Conservation (phyloP, 139 green algal species). For the Chlamydomonas schloesseri region DNA sequence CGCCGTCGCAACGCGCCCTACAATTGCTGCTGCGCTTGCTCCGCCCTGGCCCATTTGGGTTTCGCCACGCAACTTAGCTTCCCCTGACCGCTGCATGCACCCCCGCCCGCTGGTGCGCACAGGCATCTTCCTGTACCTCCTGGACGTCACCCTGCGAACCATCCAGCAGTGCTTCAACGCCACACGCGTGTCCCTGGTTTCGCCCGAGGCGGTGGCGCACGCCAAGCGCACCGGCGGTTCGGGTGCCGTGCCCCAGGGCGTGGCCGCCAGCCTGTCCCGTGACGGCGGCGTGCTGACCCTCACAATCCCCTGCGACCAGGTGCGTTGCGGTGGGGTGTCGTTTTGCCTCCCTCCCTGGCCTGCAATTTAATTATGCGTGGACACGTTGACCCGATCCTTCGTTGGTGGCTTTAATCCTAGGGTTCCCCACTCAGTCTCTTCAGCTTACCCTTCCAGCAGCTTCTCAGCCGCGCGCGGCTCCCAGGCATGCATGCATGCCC, state of each 20-base stretch:
- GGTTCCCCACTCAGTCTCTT: too few species aligned
- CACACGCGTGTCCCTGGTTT: neutral
- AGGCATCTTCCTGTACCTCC: constrained; percentile 34
- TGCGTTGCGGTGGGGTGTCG: neutral
- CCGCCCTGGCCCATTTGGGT: too few species aligned
- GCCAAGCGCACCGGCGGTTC: neutral
- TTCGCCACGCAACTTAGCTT: too few species aligned
- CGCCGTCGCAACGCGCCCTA: too few species aligned
- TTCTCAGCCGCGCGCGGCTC: too few species aligned
- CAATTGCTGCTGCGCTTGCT: too few species aligned
- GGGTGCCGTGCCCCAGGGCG: neutral
- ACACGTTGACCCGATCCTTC: neutral
- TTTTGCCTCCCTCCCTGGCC: too few species aligned
- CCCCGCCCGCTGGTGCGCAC: neutral
- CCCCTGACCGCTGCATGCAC: neutral
- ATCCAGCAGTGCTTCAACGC: constrained; percentile 42
- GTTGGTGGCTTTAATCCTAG: neutral
- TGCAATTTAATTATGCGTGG: too few species aligned
- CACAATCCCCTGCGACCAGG: neutral
- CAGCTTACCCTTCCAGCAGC: too few species aligned
- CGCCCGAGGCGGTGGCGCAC: too few species aligned
- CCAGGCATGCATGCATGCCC: too few species aligned
- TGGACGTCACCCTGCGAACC: constrained; percentile 21
- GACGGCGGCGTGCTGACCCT: constrained; percentile 13
- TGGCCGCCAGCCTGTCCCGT: neutral